phyloP scores from a whole-genome alignment of 345 rosid genomes.

The Gossypium mustelinum region DNA sequence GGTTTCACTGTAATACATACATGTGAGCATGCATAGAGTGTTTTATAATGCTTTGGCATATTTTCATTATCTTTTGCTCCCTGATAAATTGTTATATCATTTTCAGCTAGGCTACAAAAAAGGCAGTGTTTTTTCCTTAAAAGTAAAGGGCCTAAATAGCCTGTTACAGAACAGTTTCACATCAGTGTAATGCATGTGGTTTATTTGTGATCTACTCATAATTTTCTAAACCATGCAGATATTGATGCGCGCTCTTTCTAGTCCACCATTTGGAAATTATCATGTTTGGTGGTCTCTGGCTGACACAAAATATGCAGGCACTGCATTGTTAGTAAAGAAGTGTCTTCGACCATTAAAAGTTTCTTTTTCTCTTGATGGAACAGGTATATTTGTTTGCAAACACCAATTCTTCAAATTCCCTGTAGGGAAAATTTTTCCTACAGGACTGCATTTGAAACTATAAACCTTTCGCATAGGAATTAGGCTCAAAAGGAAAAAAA shows the following conservation, averaged over 20 bases:
- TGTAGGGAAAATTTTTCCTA: neutral
- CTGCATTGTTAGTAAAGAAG: conserved; percentile 82
- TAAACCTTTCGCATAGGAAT: neutral
- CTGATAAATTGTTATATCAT: neutral
- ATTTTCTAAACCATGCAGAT: conserved; percentile 43
- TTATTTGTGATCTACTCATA: neutral
- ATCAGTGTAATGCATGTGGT: conserved; percentile 2
- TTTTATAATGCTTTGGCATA: neutral
- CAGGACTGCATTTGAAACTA: neutral
- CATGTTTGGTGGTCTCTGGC: conserved; percentile 96
- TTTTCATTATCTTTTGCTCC: neutral
- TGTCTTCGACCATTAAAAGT: conserved; percentile 60
- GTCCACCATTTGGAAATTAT: conserved; percentile 69
- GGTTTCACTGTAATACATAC: neutral
- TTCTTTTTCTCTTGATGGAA: conserved; percentile 62
- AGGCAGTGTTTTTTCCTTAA: neutral
- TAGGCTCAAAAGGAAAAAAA: neutral
- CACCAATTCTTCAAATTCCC: conserved; percentile 5
- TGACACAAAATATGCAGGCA: conserved; percentile 95
- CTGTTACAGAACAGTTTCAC: neutral
- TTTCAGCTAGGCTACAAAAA: neutral
- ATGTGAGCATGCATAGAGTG: neutral
- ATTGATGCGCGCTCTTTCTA: conserved; percentile 71
- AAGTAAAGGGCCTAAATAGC: neutral
- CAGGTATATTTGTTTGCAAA: conserved; percentile 43